phyloP scores from a whole-genome alignment of 257 asterid species.

The Lavandula angustifolia region DNA sequence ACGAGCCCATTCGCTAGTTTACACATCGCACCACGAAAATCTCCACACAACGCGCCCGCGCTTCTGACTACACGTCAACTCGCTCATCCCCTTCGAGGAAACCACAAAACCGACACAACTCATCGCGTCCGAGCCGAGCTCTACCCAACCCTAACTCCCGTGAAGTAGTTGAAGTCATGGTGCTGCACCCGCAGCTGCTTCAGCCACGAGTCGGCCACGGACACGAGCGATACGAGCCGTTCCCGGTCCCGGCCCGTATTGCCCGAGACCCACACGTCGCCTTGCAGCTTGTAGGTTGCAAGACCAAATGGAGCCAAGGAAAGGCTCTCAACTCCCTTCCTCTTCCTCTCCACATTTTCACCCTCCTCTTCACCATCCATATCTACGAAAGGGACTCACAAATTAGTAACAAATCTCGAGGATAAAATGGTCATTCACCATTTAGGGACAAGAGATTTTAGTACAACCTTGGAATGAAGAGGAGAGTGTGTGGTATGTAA shows the following conservation, averaged over 20 bases:
- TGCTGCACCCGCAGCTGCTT: constrained; percentile 87
- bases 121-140: neutral
- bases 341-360: constrained; percentile 30
- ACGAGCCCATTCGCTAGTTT: neutral
- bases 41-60: neutral
- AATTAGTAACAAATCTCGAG: too few relatives aligned
- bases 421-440: too few relatives aligned
- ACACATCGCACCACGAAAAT: constrained; percentile 1
- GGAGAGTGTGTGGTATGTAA: constrained; percentile 80
- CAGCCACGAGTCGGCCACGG: constrained; percentile 93
- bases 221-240: constrained; percentile 55
- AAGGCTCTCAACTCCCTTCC: constrained; percentile 37
- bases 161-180: constrained; percentile 89
- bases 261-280: constrained; percentile 60
- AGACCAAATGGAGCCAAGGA: constrained; percentile 74
- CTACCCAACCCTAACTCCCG: constrained; percentile 60
- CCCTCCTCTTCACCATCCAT: constrained; percentile 40
- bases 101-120: neutral
- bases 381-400: constrained; percentile 22
- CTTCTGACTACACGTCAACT: neutral
- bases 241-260: constrained; percentile 47
- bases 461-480: constrained; percentile 76
- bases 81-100: constrained; percentile 17
- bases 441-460: neutral
- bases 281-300: constrained; percentile 68